Evolutionary conservation across 768 basidiomycete species (phyloP).

Genomic region (Calvatia gigantea): DNA sequence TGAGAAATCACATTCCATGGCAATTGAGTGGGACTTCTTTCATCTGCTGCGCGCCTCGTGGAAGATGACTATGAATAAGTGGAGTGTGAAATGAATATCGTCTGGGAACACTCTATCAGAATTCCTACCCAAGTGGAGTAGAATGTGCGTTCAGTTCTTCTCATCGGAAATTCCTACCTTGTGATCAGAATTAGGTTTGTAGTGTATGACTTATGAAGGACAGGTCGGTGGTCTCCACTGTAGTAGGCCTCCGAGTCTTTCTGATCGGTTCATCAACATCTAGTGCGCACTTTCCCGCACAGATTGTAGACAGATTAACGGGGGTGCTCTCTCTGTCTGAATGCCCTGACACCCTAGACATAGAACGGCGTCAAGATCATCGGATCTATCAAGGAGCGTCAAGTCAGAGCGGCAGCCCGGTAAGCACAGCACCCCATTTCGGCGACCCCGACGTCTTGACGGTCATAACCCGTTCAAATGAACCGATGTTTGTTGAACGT

Average conservation of each 20-base stretch:
- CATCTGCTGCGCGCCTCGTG: too few relatives aligned
- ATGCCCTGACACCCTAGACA: slow-evolving; percentile 29
- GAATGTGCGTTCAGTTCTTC: neutral
- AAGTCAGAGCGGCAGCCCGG: slow-evolving; percentile 24
- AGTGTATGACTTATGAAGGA: neutral
- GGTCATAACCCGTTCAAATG: too few relatives aligned
- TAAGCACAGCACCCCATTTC: too few relatives aligned
- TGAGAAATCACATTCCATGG: too few relatives aligned
- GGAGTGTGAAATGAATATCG: neutral
- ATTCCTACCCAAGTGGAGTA: neutral
- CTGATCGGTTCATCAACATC: too few relatives aligned
- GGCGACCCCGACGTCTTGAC: too few relatives aligned
- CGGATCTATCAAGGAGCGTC: slow-evolving; percentile 29
- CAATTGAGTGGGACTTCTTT: neutral
- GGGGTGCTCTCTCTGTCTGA: slow-evolving; percentile 34
- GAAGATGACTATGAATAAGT: neutral
- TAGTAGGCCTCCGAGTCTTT: too few relatives aligned
- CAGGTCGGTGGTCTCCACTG: neutral
- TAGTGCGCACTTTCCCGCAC: slow-evolving; percentile 32
- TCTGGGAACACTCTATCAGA: too few relatives aligned
- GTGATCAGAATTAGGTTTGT: neutral
- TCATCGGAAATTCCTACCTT: neutral
- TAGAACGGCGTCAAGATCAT: slow-evolving; percentile 28
- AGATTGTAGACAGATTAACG: slow-evolving; percentile 32
- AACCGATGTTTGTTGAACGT: too few relatives aligned